A percentile compares a stretch with the other conserved stretches of the same genome.
These are phyloP conservation scores for Boletus bicolor DNA, from an alignment of 768 basidiomycete species.

Conservation along the genomic window DNA sequence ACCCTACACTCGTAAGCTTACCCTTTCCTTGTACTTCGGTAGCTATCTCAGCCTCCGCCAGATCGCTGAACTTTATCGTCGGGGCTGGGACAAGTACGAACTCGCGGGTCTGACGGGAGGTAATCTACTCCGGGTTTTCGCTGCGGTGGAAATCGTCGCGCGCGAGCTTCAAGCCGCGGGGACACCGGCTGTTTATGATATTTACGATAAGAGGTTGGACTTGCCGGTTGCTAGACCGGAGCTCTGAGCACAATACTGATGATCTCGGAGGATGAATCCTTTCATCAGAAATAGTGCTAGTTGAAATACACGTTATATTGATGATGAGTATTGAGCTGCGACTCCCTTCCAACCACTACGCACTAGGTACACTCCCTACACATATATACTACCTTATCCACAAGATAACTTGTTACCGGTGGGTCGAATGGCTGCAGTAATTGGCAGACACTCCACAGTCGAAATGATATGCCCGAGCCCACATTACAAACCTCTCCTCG, in stretches of 20 bases:
- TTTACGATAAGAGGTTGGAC: constrained; percentile 79
- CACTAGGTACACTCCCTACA: no score
- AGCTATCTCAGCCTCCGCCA: constrained; percentile 29
- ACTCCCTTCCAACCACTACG: no score
- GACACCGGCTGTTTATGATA: constrained; percentile 50
- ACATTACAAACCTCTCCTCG: no score
- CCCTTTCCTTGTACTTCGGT: background rate
- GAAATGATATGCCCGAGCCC: no score
- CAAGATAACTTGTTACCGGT: no score
- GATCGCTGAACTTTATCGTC: constrained; percentile 83
- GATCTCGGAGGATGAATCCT: no score
- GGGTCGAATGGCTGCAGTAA: no score
- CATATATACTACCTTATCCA: no score
- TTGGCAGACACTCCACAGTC: no score
- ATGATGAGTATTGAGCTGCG: no score
- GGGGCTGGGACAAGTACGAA: constrained; percentile 83
- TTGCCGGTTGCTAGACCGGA: constrained; percentile 34
- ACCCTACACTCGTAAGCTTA: constrained; percentile 67
- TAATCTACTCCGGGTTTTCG: constrained; percentile 50
- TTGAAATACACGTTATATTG: no score
- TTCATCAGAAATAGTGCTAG: background rate
- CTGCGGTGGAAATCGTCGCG: constrained; percentile 68
- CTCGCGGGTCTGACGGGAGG: constrained; percentile 36
- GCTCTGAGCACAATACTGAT: constrained; percentile 1
- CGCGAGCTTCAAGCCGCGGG: constrained; percentile 7